Percentiles rank a stretch among this genome's conserved stretches.
Conservation (phyloP, 306 rosid genomes). For the Adenanthera pavonina region DNA sequence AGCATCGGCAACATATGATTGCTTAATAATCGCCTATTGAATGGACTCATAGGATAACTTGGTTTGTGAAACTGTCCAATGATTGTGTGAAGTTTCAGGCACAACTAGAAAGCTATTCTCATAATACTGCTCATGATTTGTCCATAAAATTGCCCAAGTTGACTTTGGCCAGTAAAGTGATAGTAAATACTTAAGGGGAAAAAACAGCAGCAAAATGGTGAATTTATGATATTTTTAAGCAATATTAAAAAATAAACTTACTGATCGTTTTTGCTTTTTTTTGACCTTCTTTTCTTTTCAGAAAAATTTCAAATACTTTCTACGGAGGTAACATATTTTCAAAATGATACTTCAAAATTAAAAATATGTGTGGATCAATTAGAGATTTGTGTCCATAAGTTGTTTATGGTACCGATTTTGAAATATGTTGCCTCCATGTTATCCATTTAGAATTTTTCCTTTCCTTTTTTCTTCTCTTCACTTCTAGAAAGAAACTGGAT, state of each 20-base stretch:
- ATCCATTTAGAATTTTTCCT: too few relatives aligned
- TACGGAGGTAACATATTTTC: too few relatives aligned
- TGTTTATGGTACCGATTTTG: too few relatives aligned
- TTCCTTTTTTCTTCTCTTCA: too few relatives aligned
- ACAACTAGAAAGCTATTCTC: background rate
- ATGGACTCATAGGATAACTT: background rate
- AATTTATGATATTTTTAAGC: background rate
- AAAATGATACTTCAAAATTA: too few relatives aligned
- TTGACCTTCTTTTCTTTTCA: background rate
- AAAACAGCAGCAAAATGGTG: background rate
- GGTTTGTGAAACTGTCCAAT: background rate
- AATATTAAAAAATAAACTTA: background rate
- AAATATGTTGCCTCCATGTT: too few relatives aligned
- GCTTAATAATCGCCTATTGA: background rate
- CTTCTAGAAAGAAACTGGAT: background rate
- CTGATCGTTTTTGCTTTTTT: background rate
- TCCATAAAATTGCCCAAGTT: background rate
- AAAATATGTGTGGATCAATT: too few relatives aligned
- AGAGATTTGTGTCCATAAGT: too few relatives aligned
- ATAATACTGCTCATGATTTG: background rate
- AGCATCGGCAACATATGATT: background rate
- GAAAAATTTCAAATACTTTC: too few relatives aligned
- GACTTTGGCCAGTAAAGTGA: background rate
- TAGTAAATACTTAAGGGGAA: too few relatives aligned
- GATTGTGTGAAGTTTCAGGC: conserved; percentile 5